Conservation (phyloP, 2,329 filamentous ascomycete genomes). For the Leptodontidium sp. region DNA sequence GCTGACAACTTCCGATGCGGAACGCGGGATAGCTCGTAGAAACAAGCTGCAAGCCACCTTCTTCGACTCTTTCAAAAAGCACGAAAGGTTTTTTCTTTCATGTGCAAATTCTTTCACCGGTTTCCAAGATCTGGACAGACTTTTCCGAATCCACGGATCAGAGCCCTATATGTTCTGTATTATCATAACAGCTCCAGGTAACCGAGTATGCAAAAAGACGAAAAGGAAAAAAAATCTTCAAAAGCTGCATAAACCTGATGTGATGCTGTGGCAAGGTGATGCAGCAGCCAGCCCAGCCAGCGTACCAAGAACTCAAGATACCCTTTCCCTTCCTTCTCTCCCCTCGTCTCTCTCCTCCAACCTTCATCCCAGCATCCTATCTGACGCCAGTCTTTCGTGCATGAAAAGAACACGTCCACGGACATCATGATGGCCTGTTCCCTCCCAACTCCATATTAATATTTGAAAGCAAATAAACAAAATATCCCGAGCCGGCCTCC, state of each 20-base stretch:
- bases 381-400: conserved; percentile 28
- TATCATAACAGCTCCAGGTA: background rate
- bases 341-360: background rate
- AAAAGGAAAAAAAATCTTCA: conserved; percentile 1
- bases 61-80: background rate
- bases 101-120: conserved; percentile 12
- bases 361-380: conserved; percentile 7
- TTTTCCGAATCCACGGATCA: background rate
- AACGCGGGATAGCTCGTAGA: conserved; percentile 9
- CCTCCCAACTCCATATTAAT: conserved; percentile 21
- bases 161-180: background rate
- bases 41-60: conserved; percentile 14
- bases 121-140: background rate
- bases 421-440: conserved; percentile 21
- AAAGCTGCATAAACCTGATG: conserved; percentile 16
- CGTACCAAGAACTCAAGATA: background rate
- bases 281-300: background rate
- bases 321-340: background rate
- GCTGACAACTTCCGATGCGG: conserved; percentile 21
- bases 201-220: background rate
- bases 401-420: conserved; percentile 20
- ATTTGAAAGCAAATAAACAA: background rate
- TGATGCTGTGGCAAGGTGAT: conserved; percentile 15
- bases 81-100: background rate
- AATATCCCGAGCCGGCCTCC: background rate